Percentiles rank a stretch among this genome's conserved stretches.
Conservation (phyloP, 345 rosid genomes). For the thale cress (Arabidopsis thaliana) region DNA sequence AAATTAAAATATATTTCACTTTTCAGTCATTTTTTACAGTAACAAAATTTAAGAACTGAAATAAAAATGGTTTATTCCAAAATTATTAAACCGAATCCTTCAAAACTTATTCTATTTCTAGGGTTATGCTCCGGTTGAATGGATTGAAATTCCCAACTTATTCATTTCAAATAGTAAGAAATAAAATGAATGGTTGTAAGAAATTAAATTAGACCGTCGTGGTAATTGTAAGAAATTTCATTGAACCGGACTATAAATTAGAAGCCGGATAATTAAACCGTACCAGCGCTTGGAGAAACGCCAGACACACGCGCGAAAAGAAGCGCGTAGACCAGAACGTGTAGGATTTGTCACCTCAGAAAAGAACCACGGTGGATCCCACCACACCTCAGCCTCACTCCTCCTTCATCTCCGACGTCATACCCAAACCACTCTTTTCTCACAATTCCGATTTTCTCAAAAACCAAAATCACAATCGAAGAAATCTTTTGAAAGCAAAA, state of each 20-base stretch:
- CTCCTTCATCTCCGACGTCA: conserved; percentile 44
- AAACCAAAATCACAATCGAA: background rate
- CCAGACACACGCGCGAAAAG: conserved; percentile 33
- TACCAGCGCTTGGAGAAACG: conserved; percentile 6
- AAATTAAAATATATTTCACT: conserved; percentile 19
- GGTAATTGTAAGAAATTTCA: background rate
- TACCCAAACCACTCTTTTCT: conserved; percentile 26
- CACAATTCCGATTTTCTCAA: conserved; percentile 23
- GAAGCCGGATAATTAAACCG: background rate
- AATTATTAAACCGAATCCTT: background rate
- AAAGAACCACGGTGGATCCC: conserved; percentile 48
- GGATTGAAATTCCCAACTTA: too few species aligned
- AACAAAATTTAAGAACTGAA: background rate
- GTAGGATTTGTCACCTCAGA: conserved; percentile 44
- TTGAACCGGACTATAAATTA: background rate
- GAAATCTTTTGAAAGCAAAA: background rate
- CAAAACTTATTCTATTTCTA: background rate
- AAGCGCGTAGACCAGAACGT: conserved; percentile 44
- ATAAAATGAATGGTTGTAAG: too few species aligned
- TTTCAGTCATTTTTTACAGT: background rate
- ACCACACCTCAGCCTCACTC: conserved; percentile 35
- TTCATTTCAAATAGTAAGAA: too few species aligned
- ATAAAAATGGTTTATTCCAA: background rate
- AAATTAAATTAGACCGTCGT: too few species aligned
- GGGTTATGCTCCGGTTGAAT: too few species aligned